A percentile compares a stretch with the other conserved stretches of the same genome.
These are phyloP conservation scores for Yamadazyma sp. DNA, from an alignment of 805 yeast genomes.

Conservation along the genomic window DNA sequence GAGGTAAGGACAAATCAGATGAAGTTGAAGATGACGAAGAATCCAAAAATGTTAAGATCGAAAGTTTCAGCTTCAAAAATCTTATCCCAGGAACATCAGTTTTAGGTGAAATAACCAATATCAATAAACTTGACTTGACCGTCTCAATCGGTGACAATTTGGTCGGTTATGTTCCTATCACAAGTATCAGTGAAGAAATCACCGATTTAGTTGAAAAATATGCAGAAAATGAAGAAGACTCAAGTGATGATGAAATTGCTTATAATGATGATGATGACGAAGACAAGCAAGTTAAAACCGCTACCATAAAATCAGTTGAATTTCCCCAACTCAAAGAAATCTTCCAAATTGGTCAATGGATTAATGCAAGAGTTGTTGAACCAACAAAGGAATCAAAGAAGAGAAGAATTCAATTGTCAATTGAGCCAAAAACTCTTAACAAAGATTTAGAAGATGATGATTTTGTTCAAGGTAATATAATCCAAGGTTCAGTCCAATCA, in stretches of 20 bases:
- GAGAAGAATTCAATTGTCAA: conserved; percentile 65
- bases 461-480: conserved; percentile 52
- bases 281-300: conserved; percentile 20
- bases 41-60: conserved; percentile 46
- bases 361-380: conserved; percentile 73
- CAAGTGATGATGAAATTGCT: conserved; percentile 26
- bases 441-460: conserved; percentile 61
- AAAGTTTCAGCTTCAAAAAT: conserved; percentile 58
- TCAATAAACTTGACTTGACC: conserved; percentile 61
- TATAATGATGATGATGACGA: conserved; percentile 37
- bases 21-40: conserved; percentile 23
- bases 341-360: conserved; percentile 79
- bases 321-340: conserved; percentile 55
- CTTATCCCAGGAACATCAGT: conserved; percentile 70
- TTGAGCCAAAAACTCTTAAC: conserved; percentile 76
- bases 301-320: conserved; percentile 25
- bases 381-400: conserved; percentile 42
- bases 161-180: conserved; percentile 73
- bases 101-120: conserved; percentile 68
- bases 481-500: conserved; percentile 77
- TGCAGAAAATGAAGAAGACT: conserved; percentile 45
- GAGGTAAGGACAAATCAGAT: conserved; percentile 15
- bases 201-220: conserved; percentile 54
- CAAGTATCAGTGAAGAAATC: conserved; percentile 65
- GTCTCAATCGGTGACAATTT: conserved; percentile 78